A percentile compares a stretch with the other conserved stretches of the same genome.
Evolutionary conservation across 139 green algal species (phyloP).

Genomic region (Spirogloea muscicola): DNA sequence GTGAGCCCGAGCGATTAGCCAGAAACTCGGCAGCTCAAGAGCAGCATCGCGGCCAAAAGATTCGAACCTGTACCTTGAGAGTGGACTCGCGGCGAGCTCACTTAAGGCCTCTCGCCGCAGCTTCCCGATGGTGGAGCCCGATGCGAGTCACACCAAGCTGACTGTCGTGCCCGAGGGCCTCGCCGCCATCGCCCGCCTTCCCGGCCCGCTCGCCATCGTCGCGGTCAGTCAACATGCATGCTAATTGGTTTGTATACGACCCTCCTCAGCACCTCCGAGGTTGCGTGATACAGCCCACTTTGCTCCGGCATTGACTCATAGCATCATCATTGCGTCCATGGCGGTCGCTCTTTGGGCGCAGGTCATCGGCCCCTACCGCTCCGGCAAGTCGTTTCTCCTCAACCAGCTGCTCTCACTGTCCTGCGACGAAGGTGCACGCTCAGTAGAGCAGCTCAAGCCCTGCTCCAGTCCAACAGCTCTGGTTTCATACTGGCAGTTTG

Average conservation of each 20-base stretch:
- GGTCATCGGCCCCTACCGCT: conserved; percentile 88
- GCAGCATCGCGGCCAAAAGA: neutral
- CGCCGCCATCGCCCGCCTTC: conserved; percentile 56
- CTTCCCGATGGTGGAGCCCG: conserved; percentile 65
- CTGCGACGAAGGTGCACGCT: conserved; percentile 67
- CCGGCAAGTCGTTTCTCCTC: conserved; percentile 84
- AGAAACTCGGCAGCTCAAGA: neutral
- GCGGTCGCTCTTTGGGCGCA: too few species aligned
- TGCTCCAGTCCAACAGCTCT: too few species aligned
- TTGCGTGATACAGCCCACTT: too few species aligned
- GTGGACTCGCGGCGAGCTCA: too few species aligned
- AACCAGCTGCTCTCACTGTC: conserved; percentile 83
- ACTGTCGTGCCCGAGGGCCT: conserved; percentile 66
- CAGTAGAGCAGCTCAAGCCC: too few species aligned
- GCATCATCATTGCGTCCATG: too few species aligned
- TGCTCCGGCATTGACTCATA: too few species aligned
- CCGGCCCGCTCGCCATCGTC: conserved; percentile 43
- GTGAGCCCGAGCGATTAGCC: neutral
- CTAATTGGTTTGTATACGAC: too few species aligned
- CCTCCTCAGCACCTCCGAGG: too few species aligned
- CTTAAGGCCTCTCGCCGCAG: conserved; percentile 44
- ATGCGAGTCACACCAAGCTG: conserved; percentile 65
- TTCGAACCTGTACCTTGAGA: neutral
- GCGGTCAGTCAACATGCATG: conserved; percentile 6
- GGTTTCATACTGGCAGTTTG: too few species aligned